Evolutionary conservation across 805 yeast genomes (phyloP).

Genomic region (Saturnispora saitoi): DNA sequence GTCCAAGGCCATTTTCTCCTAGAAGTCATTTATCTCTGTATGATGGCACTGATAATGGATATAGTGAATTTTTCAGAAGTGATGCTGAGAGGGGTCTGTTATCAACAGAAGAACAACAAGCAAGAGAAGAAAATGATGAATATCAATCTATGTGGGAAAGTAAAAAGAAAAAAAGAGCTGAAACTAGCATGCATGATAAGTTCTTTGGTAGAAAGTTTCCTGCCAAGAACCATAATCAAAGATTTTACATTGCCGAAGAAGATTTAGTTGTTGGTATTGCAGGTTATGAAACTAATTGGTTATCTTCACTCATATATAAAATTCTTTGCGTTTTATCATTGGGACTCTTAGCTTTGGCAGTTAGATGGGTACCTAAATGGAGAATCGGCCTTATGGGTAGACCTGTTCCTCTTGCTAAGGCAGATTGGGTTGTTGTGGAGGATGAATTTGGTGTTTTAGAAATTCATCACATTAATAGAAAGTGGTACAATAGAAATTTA

Average conservation of each 20-base stretch:
- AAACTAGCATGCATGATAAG: conserved; percentile 32
- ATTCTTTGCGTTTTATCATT: conserved; percentile 46
- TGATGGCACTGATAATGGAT: conserved; percentile 12
- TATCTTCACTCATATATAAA: conserved; percentile 42
- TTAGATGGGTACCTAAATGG: conserved; percentile 83
- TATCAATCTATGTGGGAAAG: conserved; percentile 9
- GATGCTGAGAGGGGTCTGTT: conserved; percentile 14
- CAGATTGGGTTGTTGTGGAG: conserved; percentile 92
- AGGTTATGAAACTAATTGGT: conserved; percentile 56
- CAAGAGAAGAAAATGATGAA: conserved; percentile 14
- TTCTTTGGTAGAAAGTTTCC: conserved; percentile 32
- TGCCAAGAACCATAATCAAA: conserved; percentile 49
- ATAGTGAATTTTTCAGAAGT: conserved; percentile 15
- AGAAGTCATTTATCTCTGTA: conserved; percentile 3
- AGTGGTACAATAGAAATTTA: conserved; percentile 61
- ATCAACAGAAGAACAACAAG: conserved; percentile 17
- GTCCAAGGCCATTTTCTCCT: not conserved
- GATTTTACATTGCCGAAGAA: conserved; percentile 91
- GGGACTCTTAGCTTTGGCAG: conserved; percentile 64
- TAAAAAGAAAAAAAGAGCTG: conserved; percentile 19
- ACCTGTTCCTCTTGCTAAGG: conserved; percentile 60
- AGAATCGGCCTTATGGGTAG: conserved; percentile 60
- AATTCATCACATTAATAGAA: conserved; percentile 45
- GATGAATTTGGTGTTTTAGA: conserved; percentile 86
- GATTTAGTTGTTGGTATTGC: conserved; percentile 93